Percentiles rank a stretch among this genome's conserved stretches.
Conservation (phyloP, 345 rosid genomes). For the Euclidium syriacum region DNA sequence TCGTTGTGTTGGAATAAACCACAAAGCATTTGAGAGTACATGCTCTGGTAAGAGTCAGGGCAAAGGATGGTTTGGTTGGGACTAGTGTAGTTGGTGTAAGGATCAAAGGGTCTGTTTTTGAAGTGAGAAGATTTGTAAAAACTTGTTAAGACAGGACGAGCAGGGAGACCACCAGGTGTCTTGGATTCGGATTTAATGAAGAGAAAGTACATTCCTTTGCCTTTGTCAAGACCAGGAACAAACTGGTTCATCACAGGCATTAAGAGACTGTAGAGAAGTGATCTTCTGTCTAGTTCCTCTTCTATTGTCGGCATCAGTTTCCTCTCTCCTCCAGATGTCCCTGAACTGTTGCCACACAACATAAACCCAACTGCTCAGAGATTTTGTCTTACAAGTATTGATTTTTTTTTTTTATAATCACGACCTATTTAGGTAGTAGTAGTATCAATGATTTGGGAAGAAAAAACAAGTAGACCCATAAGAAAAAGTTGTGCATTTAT, state of each 20-base stretch:
- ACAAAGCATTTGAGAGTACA: slow-evolving; percentile 78
- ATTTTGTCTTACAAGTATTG: neutral
- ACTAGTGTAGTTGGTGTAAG: slow-evolving; percentile 76
- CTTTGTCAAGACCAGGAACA: slow-evolving; percentile 64
- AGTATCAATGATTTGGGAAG: slow-evolving; percentile 9
- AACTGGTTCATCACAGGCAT: slow-evolving; percentile 77
- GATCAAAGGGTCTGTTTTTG: slow-evolving; percentile 59
- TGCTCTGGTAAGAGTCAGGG: slow-evolving; percentile 71
- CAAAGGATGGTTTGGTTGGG: slow-evolving; percentile 77
- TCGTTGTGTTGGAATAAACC: slow-evolving; percentile 61
- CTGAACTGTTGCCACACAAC: slow-evolving; percentile 55
- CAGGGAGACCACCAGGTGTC: slow-evolving; percentile 63
- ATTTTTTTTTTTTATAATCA: neutral
- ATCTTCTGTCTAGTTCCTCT: slow-evolving; percentile 62
- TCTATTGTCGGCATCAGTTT: slow-evolving; percentile 77
- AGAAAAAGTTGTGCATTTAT: neutral
- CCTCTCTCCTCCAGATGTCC: slow-evolving; percentile 89
- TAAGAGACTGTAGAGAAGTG: slow-evolving; percentile 58
- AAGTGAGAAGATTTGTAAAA: slow-evolving; percentile 70
- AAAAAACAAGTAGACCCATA: slow-evolving; percentile 6
- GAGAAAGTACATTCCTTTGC: slow-evolving; percentile 75
- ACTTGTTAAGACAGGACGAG: slow-evolving; percentile 72
- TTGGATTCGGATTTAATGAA: slow-evolving; percentile 72
- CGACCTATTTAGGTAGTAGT: no score
- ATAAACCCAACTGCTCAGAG: neutral